phyloP scores from a whole-genome alignment of 169 alveolate species.

The Theileria equi region DNA sequence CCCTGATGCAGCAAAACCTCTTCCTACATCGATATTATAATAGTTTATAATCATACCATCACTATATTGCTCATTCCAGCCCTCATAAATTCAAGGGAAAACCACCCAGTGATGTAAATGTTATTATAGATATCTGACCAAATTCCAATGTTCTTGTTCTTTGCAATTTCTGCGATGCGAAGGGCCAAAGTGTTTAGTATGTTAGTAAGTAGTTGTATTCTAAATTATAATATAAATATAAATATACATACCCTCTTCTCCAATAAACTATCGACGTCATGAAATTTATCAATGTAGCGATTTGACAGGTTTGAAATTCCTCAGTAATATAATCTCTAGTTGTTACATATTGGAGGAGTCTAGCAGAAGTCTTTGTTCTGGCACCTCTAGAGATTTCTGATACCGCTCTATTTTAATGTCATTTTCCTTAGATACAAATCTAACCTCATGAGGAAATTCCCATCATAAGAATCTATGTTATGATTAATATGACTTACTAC shows the following conservation, averaged over 20 bases:
- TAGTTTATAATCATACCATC: neutral
- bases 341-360: too few species aligned
- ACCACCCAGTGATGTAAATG: conserved; percentile 53
- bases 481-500: conserved; percentile 28
- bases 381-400: conserved; percentile 17
- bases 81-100: conserved; percentile 41
- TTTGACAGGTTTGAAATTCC: conserved; percentile 16
- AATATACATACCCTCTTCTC: conserved; percentile 11
- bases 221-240: neutral
- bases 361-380: too few species aligned
- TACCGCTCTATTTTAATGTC: neutral
- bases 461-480: conserved; percentile 8
- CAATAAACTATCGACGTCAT: conserved; percentile 31
- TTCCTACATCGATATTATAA: conserved; percentile 3
- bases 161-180: conserved; percentile 36
- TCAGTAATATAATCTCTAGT: too few species aligned
- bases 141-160: conserved; percentile 50
- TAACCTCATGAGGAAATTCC: conserved; percentile 27
- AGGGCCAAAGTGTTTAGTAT: conserved; percentile 25
- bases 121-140: conserved; percentile 60
- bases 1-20: conserved; percentile 52
- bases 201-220: conserved; percentile 25
- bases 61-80: conserved; percentile 50
- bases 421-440: neutral
- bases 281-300: conserved; percentile 5